Percentiles rank a stretch among this genome's conserved stretches.
These are phyloP conservation scores for Crucihimalaya himalaica DNA, from an alignment of 345 rosid species.

Conservation along the genomic window DNA sequence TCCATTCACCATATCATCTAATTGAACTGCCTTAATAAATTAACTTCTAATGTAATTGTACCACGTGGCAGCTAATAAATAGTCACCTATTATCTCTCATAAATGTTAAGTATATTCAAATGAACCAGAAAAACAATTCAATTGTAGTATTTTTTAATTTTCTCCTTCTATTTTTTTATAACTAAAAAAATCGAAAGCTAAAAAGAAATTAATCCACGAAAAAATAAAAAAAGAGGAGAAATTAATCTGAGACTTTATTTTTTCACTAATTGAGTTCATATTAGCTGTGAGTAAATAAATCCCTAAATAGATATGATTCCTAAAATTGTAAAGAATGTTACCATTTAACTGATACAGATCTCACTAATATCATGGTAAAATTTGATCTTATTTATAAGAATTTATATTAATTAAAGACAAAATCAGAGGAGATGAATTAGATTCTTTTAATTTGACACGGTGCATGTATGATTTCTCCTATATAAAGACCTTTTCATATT, in stretches of 20 bases:
- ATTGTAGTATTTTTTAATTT: background rate
- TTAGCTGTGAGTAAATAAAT: background rate
- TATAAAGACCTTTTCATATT: constrained; percentile 7
- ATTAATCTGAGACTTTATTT: no score
- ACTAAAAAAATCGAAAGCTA: background rate
- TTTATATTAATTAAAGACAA: constrained; percentile 12
- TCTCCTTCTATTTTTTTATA: background rate
- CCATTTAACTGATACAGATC: constrained; percentile 14
- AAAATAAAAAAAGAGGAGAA: constrained; percentile 19
- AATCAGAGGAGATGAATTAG: constrained; percentile 19
- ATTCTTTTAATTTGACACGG: constrained; percentile 15
- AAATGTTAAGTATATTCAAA: background rate
- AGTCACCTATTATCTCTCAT: background rate
- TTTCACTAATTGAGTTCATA: background rate
- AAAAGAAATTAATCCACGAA: background rate
- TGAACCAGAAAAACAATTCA: background rate
- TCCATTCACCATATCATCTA: background rate
- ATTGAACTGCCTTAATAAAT: background rate
- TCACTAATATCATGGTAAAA: background rate
- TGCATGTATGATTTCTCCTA: constrained; percentile 17
- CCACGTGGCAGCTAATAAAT: background rate
- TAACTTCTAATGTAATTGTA: background rate
- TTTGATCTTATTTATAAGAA: background rate
- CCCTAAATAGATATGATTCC: background rate
- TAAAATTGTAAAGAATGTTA: background rate